Evolutionary conservation across 2,329 filamentous ascomycete genomes (phyloP).

Genomic region (Aspergillus transmontanensis): DNA sequence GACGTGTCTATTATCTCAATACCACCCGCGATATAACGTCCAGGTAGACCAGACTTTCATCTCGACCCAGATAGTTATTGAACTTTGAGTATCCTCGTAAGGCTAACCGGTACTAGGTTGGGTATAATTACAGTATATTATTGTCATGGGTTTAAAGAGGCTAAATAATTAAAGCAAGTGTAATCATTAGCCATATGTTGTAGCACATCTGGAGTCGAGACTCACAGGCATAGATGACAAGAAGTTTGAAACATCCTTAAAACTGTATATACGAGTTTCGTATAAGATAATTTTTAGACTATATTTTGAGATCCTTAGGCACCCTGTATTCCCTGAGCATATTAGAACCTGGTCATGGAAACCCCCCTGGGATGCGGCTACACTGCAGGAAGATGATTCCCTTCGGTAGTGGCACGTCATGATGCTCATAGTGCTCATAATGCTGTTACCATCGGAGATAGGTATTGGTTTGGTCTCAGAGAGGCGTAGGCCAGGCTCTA

Average conservation of each 20-base stretch:
- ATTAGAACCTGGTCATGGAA: not conserved
- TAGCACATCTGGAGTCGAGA: not conserved
- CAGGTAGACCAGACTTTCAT: too few relatives aligned
- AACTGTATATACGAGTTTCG: not conserved
- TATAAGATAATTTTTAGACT: not conserved
- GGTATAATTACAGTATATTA: too few relatives aligned
- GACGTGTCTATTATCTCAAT: too few relatives aligned
- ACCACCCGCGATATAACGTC: too few relatives aligned
- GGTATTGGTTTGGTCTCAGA: not conserved
- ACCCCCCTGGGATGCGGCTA: not conserved
- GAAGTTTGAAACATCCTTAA: not conserved
- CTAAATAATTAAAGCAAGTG: not conserved
- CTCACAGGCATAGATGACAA: not conserved
- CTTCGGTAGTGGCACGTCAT: not conserved
- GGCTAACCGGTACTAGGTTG: too few relatives aligned
- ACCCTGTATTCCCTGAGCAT: not conserved
- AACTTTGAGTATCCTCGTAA: too few relatives aligned
- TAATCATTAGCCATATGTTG: not conserved
- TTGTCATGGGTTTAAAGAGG: too few relatives aligned
- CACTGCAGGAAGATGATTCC: not conserved
- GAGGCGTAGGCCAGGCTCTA: not conserved
- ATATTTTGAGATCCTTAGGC: not conserved
- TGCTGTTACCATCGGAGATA: not conserved
- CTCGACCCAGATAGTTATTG: too few relatives aligned
- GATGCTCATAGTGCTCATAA: not conserved